These are phyloP conservation scores for Fusarium lateritium DNA, from an alignment of 2,329 filamentous ascomycete genomes.

Conservation along the genomic window DNA sequence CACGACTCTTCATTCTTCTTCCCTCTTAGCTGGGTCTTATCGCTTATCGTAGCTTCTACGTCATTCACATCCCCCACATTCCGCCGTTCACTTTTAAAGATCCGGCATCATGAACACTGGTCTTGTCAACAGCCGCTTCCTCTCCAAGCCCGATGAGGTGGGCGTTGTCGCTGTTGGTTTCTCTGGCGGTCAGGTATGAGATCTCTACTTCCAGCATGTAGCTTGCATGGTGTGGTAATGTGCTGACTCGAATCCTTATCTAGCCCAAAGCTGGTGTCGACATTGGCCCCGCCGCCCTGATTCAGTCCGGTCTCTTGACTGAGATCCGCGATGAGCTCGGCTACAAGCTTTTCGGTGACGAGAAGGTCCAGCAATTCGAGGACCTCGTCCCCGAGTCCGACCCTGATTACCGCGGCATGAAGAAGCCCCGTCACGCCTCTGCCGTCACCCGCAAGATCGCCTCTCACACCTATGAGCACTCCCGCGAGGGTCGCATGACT, in stretches of 20 bases:
- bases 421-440: constrained; percentile 89
- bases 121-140: constrained; percentile 78
- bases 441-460: constrained; percentile 86
- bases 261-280: constrained; percentile 91
- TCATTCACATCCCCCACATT: constrained; percentile 45
- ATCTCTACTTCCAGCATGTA: background rate
- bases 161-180: constrained; percentile 96
- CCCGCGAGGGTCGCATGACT: constrained; percentile 85
- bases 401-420: constrained; percentile 91
- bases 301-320: constrained; percentile 86
- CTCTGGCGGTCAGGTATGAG: constrained; percentile 90
- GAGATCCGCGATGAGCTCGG: constrained; percentile 88
- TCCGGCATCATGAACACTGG: constrained; percentile 64
- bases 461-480: constrained; percentile 89
- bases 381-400: constrained; percentile 80
- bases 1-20: background rate
- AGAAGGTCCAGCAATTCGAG: constrained; percentile 84
- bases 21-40: constrained; percentile 18
- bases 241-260: constrained; percentile 55
- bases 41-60: constrained; percentile 43
- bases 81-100: constrained; percentile 39
- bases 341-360: constrained; percentile 89
- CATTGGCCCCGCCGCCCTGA: constrained; percentile 88
- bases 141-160: constrained; percentile 82
- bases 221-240: constrained; percentile 3